Percentiles rank a stretch among this genome's conserved stretches.
Evolutionary conservation across 805 yeast species (phyloP).

Genomic region (Kazachstania viticola): DNA sequence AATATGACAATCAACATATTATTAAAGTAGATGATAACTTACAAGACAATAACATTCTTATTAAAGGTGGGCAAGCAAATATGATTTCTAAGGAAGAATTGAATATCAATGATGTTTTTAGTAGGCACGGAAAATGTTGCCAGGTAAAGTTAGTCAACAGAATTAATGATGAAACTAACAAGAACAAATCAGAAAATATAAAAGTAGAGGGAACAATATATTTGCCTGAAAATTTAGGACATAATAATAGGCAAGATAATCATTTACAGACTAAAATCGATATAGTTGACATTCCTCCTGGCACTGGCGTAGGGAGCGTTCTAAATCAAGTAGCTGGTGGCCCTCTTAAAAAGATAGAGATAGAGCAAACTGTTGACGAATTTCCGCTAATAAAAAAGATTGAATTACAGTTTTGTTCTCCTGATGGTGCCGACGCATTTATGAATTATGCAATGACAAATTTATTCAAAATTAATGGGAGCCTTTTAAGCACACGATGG

Average conservation of each 20-base stretch:
- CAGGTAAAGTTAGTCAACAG: too few species aligned
- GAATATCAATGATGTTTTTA: neutral
- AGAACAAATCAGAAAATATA: neutral
- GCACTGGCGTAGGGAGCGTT: slow-evolving; percentile 38
- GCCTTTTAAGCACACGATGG: slow-evolving; percentile 39
- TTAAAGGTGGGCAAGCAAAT: neutral
- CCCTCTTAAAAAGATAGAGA: slow-evolving; percentile 43
- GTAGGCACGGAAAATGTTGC: too few species aligned
- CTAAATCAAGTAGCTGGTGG: slow-evolving; percentile 57
- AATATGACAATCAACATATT: too few species aligned
- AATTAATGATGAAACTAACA: slow-evolving; percentile 1
- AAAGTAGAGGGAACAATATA: neutral
- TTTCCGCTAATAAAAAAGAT: slow-evolving; percentile 21
- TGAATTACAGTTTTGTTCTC: slow-evolving; percentile 41
- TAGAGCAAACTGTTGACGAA: slow-evolving; percentile 9
- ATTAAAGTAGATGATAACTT: too few species aligned
- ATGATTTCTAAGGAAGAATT: neutral
- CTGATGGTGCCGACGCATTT: slow-evolving; percentile 44
- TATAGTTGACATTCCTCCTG: slow-evolving; percentile 30
- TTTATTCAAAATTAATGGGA: slow-evolving; percentile 49
- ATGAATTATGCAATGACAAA: slow-evolving; percentile 40
- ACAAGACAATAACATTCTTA: neutral
- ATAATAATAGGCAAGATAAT: neutral
- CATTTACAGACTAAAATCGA: slow-evolving; percentile 12
- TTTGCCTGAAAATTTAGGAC: neutral